Base-by-base conservation (phyloP, 106 monocot species). In the Xerophyta viscosa region DNA sequence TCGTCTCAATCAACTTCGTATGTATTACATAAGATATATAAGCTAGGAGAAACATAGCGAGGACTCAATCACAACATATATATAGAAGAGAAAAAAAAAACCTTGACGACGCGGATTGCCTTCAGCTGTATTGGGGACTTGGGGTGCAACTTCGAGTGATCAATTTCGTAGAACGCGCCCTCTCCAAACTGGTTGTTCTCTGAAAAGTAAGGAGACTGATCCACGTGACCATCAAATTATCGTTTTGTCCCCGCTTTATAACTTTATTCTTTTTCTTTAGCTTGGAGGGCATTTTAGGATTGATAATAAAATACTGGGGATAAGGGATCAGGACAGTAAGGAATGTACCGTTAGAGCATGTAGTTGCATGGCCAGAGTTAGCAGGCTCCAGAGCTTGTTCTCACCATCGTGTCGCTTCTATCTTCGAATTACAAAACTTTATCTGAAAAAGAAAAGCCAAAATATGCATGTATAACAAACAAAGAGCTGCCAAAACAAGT, bases 121-220 rank as follows among this genome's bases (percentile, higher is more conserved):
- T 85, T 96, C 10, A 96, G 80, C 42, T 96, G 88, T 17, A 81
- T 73, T 12, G 87, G 94, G 8, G 81, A 88, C 52, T 76, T 88
- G 24, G 81, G 84, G 1, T 73, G 94, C 27, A 96, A 73, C 66
- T 74, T 67, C 41, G 50, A 47, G 59, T 82, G 96, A 68, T 85
- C 79, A 41, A 98, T 89, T 50, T 89, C 81, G 74, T 82, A 86
- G 70, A 80, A 83, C 5, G 57, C 44, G 29, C 87, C 92, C 3
- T 70, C 19, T 27, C 68, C 65, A 20, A 63, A 53, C 9, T 50
- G 28, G 0, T 39, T 2, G 39, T 39, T 39, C 39, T 41, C 77
- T 67, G 60, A 24, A 47, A 15, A 36, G 14, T 1, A 21, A 28
- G 1, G 2, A 23, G 8, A 31, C 8, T 22, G 19, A 23, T 6